Evolutionary conservation across 2,329 filamentous ascomycete genomes (phyloP).

Genomic region (Diaporthe destruens): DNA sequence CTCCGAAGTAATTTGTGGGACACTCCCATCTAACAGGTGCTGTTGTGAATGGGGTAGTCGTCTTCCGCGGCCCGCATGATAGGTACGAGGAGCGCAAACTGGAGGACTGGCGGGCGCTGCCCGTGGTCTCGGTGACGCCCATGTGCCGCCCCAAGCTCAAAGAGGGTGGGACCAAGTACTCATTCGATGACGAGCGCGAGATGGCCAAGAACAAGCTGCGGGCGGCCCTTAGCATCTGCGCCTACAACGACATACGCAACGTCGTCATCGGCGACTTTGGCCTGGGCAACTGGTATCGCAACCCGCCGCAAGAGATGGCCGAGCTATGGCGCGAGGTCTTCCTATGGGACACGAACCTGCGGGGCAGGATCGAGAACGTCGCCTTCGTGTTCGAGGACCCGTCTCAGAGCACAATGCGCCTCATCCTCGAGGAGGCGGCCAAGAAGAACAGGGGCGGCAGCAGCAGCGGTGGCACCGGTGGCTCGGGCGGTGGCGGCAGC

Average conservation of each 20-base stretch:
- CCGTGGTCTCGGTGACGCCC: conserved; percentile 81
- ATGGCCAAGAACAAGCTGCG: conserved; percentile 81
- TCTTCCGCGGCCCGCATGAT: conserved; percentile 79
- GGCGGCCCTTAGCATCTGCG: conserved; percentile 77
- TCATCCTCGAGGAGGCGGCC: conserved; percentile 67
- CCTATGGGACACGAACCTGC: conserved; percentile 71
- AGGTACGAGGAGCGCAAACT: conserved; percentile 69
- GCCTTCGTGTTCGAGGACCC: conserved; percentile 75
- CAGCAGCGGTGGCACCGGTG: conserved; percentile 47
- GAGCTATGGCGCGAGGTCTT: conserved; percentile 76
- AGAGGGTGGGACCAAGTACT: conserved; percentile 75
- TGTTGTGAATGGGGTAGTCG: conserved; percentile 58
- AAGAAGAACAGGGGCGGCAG: conserved; percentile 61
- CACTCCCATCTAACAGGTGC: conserved; percentile 6
- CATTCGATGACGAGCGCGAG: conserved; percentile 77
- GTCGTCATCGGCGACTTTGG: conserved; percentile 76
- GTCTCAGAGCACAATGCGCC: conserved; percentile 63
- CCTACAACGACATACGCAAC: conserved; percentile 67
- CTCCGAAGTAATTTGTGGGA: neutral
- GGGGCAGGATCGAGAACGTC: conserved; percentile 71
- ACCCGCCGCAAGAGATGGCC: conserved; percentile 74
- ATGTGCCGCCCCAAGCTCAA: conserved; percentile 80
- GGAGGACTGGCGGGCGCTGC: conserved; percentile 68
- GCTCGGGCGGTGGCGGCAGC: conserved; percentile 37
- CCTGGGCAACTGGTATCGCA: conserved; percentile 72